Evolutionary conservation across 306 rosid species (phyloP).

Genomic region (Albizia julibrissin): DNA sequence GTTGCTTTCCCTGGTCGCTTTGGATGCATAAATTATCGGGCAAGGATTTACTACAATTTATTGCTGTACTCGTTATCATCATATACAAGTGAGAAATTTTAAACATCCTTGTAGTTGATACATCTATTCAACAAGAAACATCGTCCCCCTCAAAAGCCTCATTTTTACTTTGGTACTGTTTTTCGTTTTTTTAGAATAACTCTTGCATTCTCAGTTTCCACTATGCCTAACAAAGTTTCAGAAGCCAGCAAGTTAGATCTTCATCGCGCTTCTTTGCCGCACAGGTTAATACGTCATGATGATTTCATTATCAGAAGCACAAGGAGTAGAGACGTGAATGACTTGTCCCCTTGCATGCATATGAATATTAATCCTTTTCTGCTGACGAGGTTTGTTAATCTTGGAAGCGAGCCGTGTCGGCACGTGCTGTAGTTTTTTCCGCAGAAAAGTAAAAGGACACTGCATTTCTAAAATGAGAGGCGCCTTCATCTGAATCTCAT

Average conservation of each 20-base stretch:
- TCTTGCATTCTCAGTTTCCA: background rate
- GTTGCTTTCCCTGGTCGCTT: background rate
- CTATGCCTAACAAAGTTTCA: background rate
- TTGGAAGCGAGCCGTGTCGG: background rate
- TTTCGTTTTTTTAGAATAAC: background rate
- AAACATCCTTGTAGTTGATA: background rate
- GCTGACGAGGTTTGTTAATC: background rate
- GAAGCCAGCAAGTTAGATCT: conserved; percentile 13
- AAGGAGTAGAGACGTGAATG: background rate
- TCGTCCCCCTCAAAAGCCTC: background rate
- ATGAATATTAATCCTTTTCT: background rate
- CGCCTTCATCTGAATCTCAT: background rate
- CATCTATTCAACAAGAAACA: background rate
- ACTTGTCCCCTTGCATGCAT: background rate
- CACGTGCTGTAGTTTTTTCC: background rate
- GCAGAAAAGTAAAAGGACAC: background rate
- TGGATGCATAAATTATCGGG: background rate
- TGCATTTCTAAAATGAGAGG: background rate
- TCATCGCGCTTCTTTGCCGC: conserved; percentile 32
- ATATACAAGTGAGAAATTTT: background rate
- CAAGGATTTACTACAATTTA: background rate
- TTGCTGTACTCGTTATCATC: conserved; percentile 8
- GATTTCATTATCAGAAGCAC: background rate
- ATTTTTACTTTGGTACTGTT: background rate
- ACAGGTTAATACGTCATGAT: conserved; percentile 45